phyloP scores from a whole-genome alignment of 2,329 filamentous ascomycete species.

The Neurospora sp. region DNA sequence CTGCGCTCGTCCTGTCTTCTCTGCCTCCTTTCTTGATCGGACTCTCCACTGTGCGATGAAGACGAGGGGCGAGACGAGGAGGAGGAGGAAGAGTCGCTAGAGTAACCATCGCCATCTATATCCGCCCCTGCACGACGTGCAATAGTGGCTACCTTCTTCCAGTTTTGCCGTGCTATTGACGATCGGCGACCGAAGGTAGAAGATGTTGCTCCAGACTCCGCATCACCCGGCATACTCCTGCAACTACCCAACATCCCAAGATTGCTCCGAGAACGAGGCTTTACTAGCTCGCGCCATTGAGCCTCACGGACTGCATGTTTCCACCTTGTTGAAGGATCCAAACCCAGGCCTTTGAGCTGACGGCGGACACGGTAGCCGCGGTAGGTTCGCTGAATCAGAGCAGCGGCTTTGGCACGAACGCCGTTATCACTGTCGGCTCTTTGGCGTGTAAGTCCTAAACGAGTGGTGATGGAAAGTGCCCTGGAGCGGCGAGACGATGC shows the following conservation, averaged over 20 bases:
- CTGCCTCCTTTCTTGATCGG: constrained; percentile 3
- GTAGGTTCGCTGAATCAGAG: constrained; percentile 61
- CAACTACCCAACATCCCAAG: constrained; percentile 16
- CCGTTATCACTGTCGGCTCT: constrained; percentile 12
- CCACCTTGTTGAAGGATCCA: constrained; percentile 66
- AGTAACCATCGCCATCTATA: constrained; percentile 30
- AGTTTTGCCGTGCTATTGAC: constrained; percentile 51
- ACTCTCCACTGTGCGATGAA: not conserved
- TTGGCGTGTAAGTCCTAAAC: constrained; percentile 2
- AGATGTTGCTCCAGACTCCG: not conserved
- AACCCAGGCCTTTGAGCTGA: constrained; percentile 56
- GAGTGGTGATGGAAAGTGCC: constrained; percentile 3
- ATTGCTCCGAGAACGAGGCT: constrained; percentile 28
- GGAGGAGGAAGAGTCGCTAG: constrained; percentile 35
- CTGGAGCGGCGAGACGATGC: not conserved
- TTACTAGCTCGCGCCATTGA: constrained; percentile 41
- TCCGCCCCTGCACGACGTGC: constrained; percentile 65
- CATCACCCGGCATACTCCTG: not conserved
- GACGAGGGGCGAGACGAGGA: constrained; percentile 29
- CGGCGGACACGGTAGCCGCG: constrained; percentile 66
- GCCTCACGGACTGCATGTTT: constrained; percentile 53
- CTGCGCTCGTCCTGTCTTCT: constrained; percentile 24
- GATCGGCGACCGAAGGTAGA: not conserved
- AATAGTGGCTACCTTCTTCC: constrained; percentile 64
- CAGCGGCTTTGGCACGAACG: constrained; percentile 36